Percentiles rank a stretch among this genome's conserved stretches.
These are phyloP conservation scores for Leucaena leucocephala DNA, from an alignment of 306 rosid genomes.

Conservation along the genomic window DNA sequence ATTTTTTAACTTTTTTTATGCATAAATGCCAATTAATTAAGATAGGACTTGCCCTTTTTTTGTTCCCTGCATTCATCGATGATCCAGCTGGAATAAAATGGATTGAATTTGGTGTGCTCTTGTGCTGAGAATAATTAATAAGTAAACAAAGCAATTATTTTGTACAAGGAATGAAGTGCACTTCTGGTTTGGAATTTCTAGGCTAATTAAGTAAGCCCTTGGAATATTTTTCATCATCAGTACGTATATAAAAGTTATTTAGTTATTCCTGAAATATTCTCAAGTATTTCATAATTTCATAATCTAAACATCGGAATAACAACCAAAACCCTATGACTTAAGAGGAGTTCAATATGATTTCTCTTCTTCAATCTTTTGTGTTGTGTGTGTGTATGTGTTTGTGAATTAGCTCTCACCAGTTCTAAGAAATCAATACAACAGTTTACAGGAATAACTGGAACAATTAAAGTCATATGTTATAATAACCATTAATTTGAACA, in stretches of 20 bases:
- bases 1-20: constrained; percentile 28
- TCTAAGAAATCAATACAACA: not conserved
- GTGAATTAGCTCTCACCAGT: not conserved
- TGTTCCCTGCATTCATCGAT: not conserved
- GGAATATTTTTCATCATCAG: not conserved
- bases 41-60: not conserved
- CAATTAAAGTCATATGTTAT: not conserved
- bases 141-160: too few species aligned
- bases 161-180: not conserved
- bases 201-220: not conserved
- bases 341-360: not conserved
- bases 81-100: not conserved
- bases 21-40: constrained; percentile 18
- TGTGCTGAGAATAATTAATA: too few species aligned
- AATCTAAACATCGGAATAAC: not conserved
- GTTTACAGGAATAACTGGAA: not conserved
- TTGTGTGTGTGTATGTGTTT: not conserved
- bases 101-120: not conserved
- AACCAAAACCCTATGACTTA: not conserved
- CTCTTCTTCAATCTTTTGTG: not conserved
- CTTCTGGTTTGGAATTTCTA: not conserved
- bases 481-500: constrained; percentile 20
- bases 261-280: not conserved
- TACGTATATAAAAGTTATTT: not conserved
- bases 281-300: too few species aligned